Conservation (phyloP, 495 filamentous ascomycete species). For the Talaromyces thailandensis region DNA sequence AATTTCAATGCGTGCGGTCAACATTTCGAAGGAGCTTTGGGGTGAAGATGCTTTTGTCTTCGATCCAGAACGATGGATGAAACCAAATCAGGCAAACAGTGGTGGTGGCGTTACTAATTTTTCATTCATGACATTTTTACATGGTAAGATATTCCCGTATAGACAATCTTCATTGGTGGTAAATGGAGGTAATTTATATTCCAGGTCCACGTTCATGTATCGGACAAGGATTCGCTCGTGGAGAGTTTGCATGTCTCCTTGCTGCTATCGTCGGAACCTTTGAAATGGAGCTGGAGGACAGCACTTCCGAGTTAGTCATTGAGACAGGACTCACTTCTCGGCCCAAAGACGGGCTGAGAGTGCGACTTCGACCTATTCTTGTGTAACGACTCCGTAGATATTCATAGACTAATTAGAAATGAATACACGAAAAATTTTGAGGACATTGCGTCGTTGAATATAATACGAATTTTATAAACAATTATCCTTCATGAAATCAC, state of each 20-base stretch:
- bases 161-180: neutral
- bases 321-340: constrained; percentile 52
- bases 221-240: constrained; percentile 69
- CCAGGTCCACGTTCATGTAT: constrained; percentile 77
- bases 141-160: constrained; percentile 36
- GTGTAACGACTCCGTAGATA: neutral
- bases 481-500: too few species aligned
- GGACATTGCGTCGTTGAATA: too few species aligned
- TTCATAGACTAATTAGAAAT: neutral
- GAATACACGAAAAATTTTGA: neutral
- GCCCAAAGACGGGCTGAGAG: constrained; percentile 50
- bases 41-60: constrained; percentile 73
- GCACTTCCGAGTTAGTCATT: constrained; percentile 46
- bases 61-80: constrained; percentile 70
- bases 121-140: constrained; percentile 75
- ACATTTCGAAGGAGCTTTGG: constrained; percentile 71
- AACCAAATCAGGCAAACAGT: constrained; percentile 36
- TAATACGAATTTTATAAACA: too few species aligned
- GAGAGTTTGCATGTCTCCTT: constrained; percentile 74
- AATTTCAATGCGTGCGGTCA: constrained; percentile 48
- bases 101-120: constrained; percentile 52
- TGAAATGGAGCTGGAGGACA: constrained; percentile 52
- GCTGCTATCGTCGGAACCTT: constrained; percentile 68
- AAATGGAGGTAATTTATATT: constrained; percentile 43
- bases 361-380: neutral